Evolutionary conservation across 176 grass and related monocot genomes (phyloP), one percentile per base, ranked within the genome.

Genomic region (Alloteropsis semialata): DNA sequence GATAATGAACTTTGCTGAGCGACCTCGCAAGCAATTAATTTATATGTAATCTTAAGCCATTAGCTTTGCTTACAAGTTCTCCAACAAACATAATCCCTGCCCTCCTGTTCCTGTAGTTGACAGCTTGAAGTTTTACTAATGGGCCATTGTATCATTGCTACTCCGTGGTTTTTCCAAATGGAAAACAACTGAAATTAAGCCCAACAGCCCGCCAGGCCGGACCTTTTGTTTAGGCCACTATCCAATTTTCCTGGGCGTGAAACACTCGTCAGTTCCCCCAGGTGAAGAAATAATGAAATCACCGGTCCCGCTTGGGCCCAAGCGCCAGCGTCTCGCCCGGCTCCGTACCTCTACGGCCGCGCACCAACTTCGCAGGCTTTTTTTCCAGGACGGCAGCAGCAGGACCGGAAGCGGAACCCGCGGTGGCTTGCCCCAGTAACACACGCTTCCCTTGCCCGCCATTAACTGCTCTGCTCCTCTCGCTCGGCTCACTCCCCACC

Each of bases 401-500:
- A 74, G 33, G 19, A 21, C 42, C 55, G 43, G 18, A 22, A 62
- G 68, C 67, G 60, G 59, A 60, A n/a, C 30, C 59, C 64, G 82
- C 76, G 68, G 66, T 57, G 74, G 14, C 11, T 36, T 68, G 78
- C 78, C 81, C 79, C 58, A n/a, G 25, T 21, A 53, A 25, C 80
- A 28, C 81, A 85, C 77, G 82, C 83, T 55, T 72, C 88, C 37
- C 83, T 77, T 69, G 78, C 65, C 75, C 88, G 88, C 88, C 88
- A 86, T 86, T 90, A 78, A 78, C 83, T 72, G 27, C 64, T 11
- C 46, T 25, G 21, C 60, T 59, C 39, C 56, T 17, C 48, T 19
- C 36, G 5, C 27, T 63, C 61, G 24, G 18, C 53, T 22, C 74
- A 0, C 43, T 18, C 21, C 28, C 49, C 57, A n/a, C 67, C 32